Evolutionary conservation across 495 filamentous ascomycete species (phyloP).

Genomic region (Friedmanniomyces simplex): DNA sequence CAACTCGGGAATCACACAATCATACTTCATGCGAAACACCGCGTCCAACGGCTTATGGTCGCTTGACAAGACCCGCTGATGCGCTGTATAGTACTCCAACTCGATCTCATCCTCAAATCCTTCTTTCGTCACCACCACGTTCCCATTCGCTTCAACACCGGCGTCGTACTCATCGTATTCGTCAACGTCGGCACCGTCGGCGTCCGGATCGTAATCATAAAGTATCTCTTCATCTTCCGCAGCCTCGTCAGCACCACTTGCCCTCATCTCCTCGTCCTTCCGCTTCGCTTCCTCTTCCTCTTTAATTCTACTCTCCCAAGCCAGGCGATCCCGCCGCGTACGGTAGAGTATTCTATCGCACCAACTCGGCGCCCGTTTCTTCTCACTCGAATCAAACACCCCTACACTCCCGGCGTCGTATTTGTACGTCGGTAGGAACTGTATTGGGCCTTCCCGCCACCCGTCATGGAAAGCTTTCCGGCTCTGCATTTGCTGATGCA

Average conservation of each 20-base stretch:
- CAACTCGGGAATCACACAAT: constrained; percentile 70
- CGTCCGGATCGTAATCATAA: constrained; percentile 82
- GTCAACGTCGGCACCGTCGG: constrained; percentile 42
- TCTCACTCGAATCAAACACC: constrained; percentile 89
- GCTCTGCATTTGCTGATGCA: constrained; percentile 59
- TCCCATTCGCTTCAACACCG: constrained; percentile 42
- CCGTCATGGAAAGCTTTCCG: constrained; percentile 78
- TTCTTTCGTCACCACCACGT: constrained; percentile 42
- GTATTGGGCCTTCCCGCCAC: constrained; percentile 81
- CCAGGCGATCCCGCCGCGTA: constrained; percentile 56
- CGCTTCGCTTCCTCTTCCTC: constrained; percentile 58
- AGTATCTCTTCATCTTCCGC: constrained; percentile 68
- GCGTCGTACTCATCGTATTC: constrained; percentile 57
- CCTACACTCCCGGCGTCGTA: constrained; percentile 94
- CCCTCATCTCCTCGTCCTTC: constrained; percentile 76
- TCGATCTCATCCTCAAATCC: constrained; percentile 52
- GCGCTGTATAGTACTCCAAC: constrained; percentile 71
- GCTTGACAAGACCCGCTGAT: constrained; percentile 80
- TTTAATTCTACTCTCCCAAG: constrained; percentile 53
- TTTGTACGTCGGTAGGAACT: constrained; percentile 92
- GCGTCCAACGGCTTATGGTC: constrained; percentile 90
- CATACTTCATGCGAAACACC: constrained; percentile 68
- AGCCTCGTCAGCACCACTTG: constrained; percentile 60
- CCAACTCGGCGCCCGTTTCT: constrained; percentile 86
- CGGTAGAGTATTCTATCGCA: constrained; percentile 93